Evolutionary conservation across 371 early-diverging fungal genomes (phyloP).

Genomic region (Nosema muscidifuracis): DNA sequence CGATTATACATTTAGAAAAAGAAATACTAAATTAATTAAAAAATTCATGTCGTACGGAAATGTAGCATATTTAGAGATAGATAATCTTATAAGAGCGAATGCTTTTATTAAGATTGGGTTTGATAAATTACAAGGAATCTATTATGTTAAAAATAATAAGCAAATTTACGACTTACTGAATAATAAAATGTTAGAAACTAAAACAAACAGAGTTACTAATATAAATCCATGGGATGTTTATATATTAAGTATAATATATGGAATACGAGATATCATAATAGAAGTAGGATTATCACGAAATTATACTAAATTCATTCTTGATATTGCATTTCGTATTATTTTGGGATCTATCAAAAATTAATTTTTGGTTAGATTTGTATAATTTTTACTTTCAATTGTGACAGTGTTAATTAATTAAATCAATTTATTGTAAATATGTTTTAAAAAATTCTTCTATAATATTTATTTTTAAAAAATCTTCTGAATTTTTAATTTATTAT

Average conservation of each 20-base stretch:
- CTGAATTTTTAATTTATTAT: too few relatives aligned
- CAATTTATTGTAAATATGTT: too few relatives aligned
- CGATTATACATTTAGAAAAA: background rate
- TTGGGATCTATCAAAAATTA: too few relatives aligned
- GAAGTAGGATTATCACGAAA: too few relatives aligned
- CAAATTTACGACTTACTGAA: background rate
- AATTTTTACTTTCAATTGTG: too few relatives aligned
- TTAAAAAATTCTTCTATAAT: too few relatives aligned
- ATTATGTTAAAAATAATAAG: background rate
- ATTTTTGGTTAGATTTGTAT: too few relatives aligned
- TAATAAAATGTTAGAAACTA: background rate
- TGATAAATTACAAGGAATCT: background rate
- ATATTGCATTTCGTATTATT: too few relatives aligned
- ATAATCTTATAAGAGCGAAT: background rate
- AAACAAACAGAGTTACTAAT: background rate
- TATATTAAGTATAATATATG: background rate
- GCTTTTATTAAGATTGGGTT: background rate
- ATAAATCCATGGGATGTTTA: background rate
- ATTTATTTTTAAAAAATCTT: too few relatives aligned
- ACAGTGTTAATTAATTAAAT: too few relatives aligned
- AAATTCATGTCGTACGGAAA: background rate
- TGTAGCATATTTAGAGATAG: background rate
- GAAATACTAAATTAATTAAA: background rate
- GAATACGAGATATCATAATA: too few relatives aligned
- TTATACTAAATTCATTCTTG: too few relatives aligned